These are phyloP conservation scores for Penicillium malachiteum DNA, from an alignment of 495 filamentous ascomycete species.

Conservation along the genomic window DNA sequence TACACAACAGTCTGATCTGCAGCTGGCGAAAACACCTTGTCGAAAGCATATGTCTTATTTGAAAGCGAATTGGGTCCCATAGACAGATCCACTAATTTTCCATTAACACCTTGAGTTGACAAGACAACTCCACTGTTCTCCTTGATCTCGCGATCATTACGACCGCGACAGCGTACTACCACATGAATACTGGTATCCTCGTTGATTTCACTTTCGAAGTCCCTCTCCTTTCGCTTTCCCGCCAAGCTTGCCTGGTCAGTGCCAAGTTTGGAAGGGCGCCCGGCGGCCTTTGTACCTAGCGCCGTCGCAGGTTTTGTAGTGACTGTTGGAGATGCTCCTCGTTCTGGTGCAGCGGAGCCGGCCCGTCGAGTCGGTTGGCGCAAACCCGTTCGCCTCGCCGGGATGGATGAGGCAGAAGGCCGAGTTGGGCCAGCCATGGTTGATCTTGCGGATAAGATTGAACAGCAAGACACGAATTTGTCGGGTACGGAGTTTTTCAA, in stretches of 20 bases:
- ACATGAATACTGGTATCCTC: constrained; percentile 97
- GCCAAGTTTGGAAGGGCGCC: constrained; percentile 40
- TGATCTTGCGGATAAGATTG: constrained; percentile 1
- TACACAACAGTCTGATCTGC: constrained; percentile 91
- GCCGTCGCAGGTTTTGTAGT: constrained; percentile 42
- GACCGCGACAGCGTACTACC: constrained; percentile 88
- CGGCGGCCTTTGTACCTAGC: constrained; percentile 32
- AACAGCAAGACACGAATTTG: not conserved
- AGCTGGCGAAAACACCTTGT: constrained; percentile 93
- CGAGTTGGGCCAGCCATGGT: constrained; percentile 57
- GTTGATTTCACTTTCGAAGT: constrained; percentile 68
- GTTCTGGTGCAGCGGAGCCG: constrained; percentile 33
- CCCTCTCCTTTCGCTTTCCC: constrained; percentile 77
- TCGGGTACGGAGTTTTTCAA: not conserved
- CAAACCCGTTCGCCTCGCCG: constrained; percentile 53
- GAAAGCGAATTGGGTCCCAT: constrained; percentile 91
- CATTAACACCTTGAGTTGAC: constrained; percentile 80
- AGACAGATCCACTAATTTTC: constrained; percentile 76
- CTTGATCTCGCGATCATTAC: constrained; percentile 84
- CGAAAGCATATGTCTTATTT: constrained; percentile 96
- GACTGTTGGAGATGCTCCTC: constrained; percentile 63
- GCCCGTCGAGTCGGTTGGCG: constrained; percentile 51
- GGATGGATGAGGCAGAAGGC: constrained; percentile 45
- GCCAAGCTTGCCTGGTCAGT: constrained; percentile 43
- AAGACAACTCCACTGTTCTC: constrained; percentile 94